Conservation (phyloP, 2,329 filamentous ascomycete genomes). For the Aspergillus fumigatus region DNA sequence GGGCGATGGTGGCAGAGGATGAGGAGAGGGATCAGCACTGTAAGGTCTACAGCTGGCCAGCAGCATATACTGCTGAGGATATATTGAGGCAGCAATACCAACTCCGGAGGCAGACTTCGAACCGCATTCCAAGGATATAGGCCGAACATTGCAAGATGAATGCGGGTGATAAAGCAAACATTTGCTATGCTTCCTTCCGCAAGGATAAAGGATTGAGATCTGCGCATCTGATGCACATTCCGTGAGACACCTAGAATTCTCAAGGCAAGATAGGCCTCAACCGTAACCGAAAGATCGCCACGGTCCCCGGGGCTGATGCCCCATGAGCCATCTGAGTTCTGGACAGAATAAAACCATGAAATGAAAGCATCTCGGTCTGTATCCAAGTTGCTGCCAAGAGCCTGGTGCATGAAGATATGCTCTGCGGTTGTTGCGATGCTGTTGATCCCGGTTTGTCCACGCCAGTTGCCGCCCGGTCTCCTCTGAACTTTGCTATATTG, state of each 20-base stretch:
- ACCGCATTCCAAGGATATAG: conserved; percentile 31
- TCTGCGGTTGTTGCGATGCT: conserved; percentile 20
- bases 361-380: conserved; percentile 7
- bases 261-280: conserved; percentile 33
- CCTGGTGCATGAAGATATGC: conserved; percentile 23
- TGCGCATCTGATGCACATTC: conserved; percentile 7
- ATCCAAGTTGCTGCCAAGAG: conserved; percentile 16
- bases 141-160: conserved; percentile 29
- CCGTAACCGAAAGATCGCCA: conserved; percentile 24
- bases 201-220: conserved; percentile 21
- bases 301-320: conserved; percentile 20
- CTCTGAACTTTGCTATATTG: not conserved
- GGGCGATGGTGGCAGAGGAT: conserved; percentile 26
- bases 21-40: conserved; percentile 10
- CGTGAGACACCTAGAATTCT: conserved; percentile 26
- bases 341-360: conserved; percentile 14
- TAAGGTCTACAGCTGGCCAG: conserved; percentile 19
- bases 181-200: conserved; percentile 25
- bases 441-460: conserved; percentile 20
- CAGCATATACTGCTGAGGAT: conserved; percentile 29
- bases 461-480: conserved; percentile 23
- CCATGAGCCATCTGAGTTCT: conserved; percentile 29
- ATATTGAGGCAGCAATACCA: conserved; percentile 27
- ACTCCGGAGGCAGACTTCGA: conserved; percentile 30
- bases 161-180: conserved; percentile 29